Percentiles rank a stretch among this genome's conserved stretches.
Conservation (phyloP, 345 rosid genomes). For the Populus tremula region DNA sequence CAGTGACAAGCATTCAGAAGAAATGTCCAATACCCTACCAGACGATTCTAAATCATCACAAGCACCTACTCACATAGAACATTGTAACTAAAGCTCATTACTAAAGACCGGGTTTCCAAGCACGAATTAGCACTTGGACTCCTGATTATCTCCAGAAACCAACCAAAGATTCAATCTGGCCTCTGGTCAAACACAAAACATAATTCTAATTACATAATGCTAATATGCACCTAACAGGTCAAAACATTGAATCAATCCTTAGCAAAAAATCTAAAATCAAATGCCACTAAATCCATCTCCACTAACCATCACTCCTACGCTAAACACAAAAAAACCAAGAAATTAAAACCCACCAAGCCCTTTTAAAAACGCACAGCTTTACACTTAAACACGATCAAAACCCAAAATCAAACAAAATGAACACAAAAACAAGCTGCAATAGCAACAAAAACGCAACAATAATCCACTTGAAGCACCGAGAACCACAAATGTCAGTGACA, state of each 20-base stretch:
- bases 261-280: slow-evolving; percentile 1
- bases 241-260: background rate
- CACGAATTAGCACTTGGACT: background rate
- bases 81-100: background rate
- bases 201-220: background rate
- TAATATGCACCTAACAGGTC: background rate
- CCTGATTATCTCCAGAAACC: background rate
- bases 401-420: background rate
- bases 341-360: background rate
- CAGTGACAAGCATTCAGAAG: background rate
- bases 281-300: slow-evolving; percentile 4
- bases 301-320: background rate
- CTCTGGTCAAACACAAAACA: slow-evolving; percentile 7
- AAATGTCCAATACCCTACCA: background rate
- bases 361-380: slow-evolving; percentile 12
- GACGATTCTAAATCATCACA: background rate
- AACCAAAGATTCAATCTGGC: slow-evolving; percentile 1
- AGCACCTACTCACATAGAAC: background rate
- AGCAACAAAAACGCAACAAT: background rate
- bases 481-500: slow-evolving; percentile 7
- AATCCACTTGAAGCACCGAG: slow-evolving; percentile 4
- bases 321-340: slow-evolving; percentile 10
- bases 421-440: background rate
- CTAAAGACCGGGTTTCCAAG: background rate
- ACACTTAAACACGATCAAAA: background rate